Percentiles rank a stretch among this genome's conserved stretches.
Evolutionary conservation across 768 basidiomycete genomes (phyloP).

Genomic region (Trametes punicea): DNA sequence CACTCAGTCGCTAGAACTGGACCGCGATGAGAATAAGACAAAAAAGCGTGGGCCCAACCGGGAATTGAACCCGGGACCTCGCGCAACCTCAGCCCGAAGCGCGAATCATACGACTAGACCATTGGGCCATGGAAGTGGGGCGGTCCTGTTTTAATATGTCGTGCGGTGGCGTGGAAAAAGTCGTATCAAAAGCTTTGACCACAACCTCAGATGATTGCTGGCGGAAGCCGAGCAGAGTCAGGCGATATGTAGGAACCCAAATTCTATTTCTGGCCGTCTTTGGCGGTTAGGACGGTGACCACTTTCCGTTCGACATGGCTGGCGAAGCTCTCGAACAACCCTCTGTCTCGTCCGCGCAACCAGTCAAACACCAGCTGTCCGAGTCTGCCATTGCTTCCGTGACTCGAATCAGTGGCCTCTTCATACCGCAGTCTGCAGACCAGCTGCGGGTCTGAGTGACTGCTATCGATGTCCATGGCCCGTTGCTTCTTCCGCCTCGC

Average conservation of each 20-base stretch:
- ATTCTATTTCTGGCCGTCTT: neutral
- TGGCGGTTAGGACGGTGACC: neutral
- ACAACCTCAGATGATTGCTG: too few species aligned
- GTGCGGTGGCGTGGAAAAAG: too few species aligned
- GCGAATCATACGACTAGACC: constrained; percentile 36
- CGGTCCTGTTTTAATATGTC: neutral
- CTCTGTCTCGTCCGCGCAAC: constrained; percentile 56
- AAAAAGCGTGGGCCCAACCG: constrained; percentile 33
- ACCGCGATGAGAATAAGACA: neutral
- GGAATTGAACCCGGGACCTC: constrained; percentile 43
- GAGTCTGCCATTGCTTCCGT: constrained; percentile 4
- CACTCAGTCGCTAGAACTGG: neutral
- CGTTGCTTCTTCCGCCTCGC: constrained; percentile 49
- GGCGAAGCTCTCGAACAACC: constrained; percentile 62
- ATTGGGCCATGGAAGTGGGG: constrained; percentile 25
- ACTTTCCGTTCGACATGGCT: constrained; percentile 48
- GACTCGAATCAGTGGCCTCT: constrained; percentile 5
- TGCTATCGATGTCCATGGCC: neutral
- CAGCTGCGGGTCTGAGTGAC: neutral
- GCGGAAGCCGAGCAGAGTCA: too few species aligned
- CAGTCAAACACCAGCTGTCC: constrained; percentile 50
- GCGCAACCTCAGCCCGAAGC: constrained; percentile 32
- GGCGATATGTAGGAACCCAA: too few species aligned
- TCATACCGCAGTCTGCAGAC: constrained; percentile 28
- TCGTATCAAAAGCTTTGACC: too few species aligned